Conservation (phyloP, 2,329 filamentous ascomycete species). For the Xylaria sp. region DNA sequence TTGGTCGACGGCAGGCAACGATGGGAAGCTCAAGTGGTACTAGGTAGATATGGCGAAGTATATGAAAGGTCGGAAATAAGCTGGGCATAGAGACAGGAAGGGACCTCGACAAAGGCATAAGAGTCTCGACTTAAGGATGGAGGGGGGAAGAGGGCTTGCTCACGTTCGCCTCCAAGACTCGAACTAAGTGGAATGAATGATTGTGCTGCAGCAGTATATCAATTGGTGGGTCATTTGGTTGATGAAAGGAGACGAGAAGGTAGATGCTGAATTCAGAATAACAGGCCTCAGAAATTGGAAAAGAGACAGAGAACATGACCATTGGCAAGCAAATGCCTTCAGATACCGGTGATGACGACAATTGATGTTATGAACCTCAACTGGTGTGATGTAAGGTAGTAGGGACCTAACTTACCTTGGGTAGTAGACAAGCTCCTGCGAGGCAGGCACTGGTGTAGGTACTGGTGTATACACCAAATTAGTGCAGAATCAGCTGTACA, state of each 20-base stretch:
- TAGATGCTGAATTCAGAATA: neutral
- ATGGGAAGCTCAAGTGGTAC: neutral
- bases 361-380: neutral
- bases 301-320: neutral
- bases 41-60: neutral
- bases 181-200: neutral
- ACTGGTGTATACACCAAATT: too few species aligned
- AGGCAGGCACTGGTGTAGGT: neutral
- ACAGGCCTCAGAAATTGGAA: neutral
- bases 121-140: neutral
- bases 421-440: neutral
- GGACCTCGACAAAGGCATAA: neutral
- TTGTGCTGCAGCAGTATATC: neutral
- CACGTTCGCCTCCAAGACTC: neutral
- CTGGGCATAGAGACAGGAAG: neutral
- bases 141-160: neutral
- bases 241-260: neutral
- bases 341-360: slow-evolving; percentile 11
- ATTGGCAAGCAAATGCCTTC: neutral
- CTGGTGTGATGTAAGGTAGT: neutral
- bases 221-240: neutral
- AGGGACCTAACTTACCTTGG: neutral
- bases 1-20: neutral
- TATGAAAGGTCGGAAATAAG: too few species aligned
- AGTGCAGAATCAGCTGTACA: too few species aligned